Evolutionary conservation across 2,329 filamentous ascomycete genomes (phyloP).

Genomic region (Zymoseptoria brevis): DNA sequence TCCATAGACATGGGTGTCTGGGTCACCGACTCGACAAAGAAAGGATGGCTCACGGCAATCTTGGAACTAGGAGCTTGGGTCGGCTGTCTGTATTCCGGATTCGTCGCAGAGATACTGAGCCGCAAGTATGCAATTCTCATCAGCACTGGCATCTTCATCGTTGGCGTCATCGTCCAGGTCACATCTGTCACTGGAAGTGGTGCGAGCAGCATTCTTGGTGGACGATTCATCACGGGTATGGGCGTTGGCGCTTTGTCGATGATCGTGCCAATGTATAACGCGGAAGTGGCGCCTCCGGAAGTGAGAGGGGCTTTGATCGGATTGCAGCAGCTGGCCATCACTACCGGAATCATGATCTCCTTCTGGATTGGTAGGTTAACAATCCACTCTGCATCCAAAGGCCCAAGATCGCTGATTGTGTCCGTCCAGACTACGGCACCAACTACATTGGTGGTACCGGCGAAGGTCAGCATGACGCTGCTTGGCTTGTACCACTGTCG

Average conservation of each 20-base stretch:
- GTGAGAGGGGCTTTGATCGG: constrained; percentile 59
- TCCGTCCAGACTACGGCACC: constrained; percentile 20
- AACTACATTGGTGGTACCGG: constrained; percentile 50
- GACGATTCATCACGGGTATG: constrained; percentile 62
- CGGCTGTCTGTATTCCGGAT: constrained; percentile 62
- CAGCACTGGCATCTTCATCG: constrained; percentile 57
- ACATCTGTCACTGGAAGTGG: constrained; percentile 49
- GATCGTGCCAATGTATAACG: constrained; percentile 45
- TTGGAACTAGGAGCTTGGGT: constrained; percentile 71
- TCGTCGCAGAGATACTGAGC: constrained; percentile 61
- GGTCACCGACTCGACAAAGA: constrained; percentile 31
- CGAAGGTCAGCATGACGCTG: constrained; percentile 52
- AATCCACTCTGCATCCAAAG: background rate
- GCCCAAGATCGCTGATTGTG: background rate
- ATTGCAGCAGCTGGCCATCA: constrained; percentile 56
- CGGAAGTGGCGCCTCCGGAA: constrained; percentile 50
- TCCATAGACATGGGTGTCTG: constrained; percentile 36
- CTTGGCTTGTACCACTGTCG: constrained; percentile 67
- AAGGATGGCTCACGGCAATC: constrained; percentile 51
- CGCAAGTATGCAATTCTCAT: constrained; percentile 63
- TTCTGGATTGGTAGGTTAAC: constrained; percentile 38
- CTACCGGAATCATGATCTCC: constrained; percentile 48
- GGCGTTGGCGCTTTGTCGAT: constrained; percentile 62
- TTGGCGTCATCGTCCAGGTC: constrained; percentile 63
- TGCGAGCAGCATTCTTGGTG: constrained; percentile 56